These are phyloP conservation scores for Delonix regia DNA, from an alignment of 306 rosid species.

Conservation along the genomic window DNA sequence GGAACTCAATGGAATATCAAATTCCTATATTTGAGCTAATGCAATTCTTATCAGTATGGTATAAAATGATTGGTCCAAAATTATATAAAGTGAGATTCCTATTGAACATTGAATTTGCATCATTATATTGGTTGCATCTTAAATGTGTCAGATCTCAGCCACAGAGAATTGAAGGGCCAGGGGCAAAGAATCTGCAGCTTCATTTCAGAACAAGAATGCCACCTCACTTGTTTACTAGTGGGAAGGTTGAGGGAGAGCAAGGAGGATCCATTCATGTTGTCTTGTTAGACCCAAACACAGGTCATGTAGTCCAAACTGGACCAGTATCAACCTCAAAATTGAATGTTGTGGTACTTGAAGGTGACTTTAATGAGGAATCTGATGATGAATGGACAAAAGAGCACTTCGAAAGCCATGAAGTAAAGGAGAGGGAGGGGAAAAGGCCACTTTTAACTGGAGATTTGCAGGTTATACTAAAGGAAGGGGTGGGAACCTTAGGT, in stretches of 20 bases:
- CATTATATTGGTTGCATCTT: conserved; percentile 26
- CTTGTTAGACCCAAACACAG: conserved; percentile 59
- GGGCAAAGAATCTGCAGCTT: conserved; percentile 61
- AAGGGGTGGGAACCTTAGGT: conserved; percentile 81
- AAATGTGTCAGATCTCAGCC: conserved; percentile 55
- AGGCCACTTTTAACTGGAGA: conserved; percentile 86
- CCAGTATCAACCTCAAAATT: conserved; percentile 69
- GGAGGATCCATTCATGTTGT: conserved; percentile 71
- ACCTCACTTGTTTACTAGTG: conserved; percentile 84
- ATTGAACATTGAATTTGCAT: neutral
- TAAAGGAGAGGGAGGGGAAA: conserved; percentile 88
- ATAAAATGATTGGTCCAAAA: neutral
- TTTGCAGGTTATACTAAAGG: conserved; percentile 69
- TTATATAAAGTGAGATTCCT: neutral
- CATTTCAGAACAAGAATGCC: conserved; percentile 87
- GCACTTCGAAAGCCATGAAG: conserved; percentile 68
- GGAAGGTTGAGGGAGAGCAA: conserved; percentile 88
- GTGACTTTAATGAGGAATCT: conserved; percentile 72
- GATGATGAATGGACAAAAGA: conserved; percentile 67
- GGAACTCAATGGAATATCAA: neutral
- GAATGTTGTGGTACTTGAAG: conserved; percentile 82
- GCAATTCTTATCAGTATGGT: neutral
- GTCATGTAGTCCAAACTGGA: conserved; percentile 63
- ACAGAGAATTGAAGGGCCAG: conserved; percentile 59
- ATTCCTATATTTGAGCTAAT: neutral